A percentile compares a stretch with the other conserved stretches of the same genome.
phyloP scores from a whole-genome alignment of 192 early-diverging fungal species.

The Backusella tuberculispora region DNA sequence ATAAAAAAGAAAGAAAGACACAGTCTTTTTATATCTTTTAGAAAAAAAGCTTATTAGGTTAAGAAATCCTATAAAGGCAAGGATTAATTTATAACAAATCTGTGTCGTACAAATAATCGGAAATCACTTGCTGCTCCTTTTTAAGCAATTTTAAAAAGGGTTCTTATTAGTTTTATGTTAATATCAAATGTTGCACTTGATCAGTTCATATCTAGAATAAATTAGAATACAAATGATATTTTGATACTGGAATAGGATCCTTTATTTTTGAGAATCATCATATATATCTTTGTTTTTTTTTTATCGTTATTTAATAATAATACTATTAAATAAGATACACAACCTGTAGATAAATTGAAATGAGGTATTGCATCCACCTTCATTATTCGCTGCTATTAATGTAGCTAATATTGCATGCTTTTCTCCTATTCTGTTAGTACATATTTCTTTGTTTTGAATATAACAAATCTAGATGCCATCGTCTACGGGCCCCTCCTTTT shows the following conservation, averaged over 20 bases:
- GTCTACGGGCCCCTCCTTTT: slow-evolving; percentile 11
- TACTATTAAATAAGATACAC: no score
- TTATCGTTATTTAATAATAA: neutral
- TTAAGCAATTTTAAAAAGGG: neutral
- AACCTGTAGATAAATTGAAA: neutral
- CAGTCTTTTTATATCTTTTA: neutral
- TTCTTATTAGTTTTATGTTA: neutral
- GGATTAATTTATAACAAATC: neutral
- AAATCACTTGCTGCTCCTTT: slow-evolving; percentile 13
- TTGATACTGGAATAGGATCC: neutral
- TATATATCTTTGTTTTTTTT: neutral
- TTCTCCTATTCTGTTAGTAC: neutral
- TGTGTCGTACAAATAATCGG: neutral
- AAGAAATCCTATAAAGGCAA: neutral
- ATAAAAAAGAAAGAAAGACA: neutral
- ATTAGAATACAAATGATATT: neutral
- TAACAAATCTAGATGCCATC: slow-evolving; percentile 7
- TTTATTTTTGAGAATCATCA: neutral
- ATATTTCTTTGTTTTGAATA: neutral
- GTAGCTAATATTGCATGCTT: neutral
- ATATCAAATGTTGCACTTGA: slow-evolving; percentile 14
- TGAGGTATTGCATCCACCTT: neutral
- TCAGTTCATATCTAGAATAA: neutral
- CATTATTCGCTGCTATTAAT: neutral
- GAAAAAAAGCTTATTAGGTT: neutral